phyloP scores from a whole-genome alignment of 352 stramenopile genomes.

The Globisporangium irregulare region DNA sequence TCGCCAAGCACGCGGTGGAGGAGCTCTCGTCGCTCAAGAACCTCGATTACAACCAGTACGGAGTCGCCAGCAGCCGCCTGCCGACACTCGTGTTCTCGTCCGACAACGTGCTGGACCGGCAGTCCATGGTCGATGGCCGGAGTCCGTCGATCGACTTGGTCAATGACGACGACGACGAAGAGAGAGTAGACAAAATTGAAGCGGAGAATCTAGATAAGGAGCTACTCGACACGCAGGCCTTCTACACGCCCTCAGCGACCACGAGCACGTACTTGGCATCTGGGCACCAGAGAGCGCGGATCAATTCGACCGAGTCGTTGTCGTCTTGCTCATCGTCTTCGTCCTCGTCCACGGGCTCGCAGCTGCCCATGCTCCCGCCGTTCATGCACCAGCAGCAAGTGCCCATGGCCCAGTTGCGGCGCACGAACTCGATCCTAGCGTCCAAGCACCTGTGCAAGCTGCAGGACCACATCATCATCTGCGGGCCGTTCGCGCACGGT shows the following conservation, averaged over 20 bases:
- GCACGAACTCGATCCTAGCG: slow-evolving; percentile 21
- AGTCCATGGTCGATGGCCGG: slow-evolving; percentile 34
- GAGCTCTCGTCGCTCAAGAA: slow-evolving; percentile 16
- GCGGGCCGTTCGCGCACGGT: slow-evolving; percentile 34
- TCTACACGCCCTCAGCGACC: slow-evolving; percentile 1
- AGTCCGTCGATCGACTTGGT: slow-evolving; percentile 24
- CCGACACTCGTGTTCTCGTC: slow-evolving; percentile 51
- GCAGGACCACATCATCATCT: slow-evolving; percentile 43
- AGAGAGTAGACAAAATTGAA: neutral
- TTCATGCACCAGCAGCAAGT: slow-evolving; percentile 6
- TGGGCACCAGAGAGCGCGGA: neutral
- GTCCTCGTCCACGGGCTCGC: neutral
- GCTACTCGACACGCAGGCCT: neutral
- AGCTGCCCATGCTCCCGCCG: slow-evolving; percentile 9
- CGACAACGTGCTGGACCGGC: slow-evolving; percentile 44
- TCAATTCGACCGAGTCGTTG: slow-evolving; percentile 12
- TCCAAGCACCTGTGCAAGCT: slow-evolving; percentile 19
- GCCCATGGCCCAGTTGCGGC: slow-evolving; percentile 6
- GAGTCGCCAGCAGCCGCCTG: neutral
- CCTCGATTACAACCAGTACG: neutral
- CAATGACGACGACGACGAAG: slow-evolving; percentile 13
- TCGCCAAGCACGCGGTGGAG: slow-evolving; percentile 41
- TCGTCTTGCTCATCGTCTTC: slow-evolving; percentile 1
- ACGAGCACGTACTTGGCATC: neutral
- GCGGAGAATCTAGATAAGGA: neutral